phyloP scores from a whole-genome alignment of 2,329 filamentous ascomycete genomes.

The Cercospora citrullina region DNA sequence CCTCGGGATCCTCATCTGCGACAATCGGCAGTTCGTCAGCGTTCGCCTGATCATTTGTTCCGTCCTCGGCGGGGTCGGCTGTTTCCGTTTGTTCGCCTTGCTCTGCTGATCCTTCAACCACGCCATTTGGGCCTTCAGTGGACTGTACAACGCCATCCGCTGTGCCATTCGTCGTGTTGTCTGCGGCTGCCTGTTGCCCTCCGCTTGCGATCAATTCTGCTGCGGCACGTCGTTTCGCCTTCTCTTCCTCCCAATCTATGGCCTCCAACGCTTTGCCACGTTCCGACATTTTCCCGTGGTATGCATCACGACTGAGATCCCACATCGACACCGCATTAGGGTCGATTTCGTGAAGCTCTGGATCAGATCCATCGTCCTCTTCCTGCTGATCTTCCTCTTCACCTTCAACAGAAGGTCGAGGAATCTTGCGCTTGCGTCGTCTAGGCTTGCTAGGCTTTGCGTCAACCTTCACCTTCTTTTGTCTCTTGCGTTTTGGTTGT shows the following conservation, averaged over 20 bases:
- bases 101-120: conserved; percentile 11
- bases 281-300: conserved; percentile 68
- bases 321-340: conserved; percentile 68
- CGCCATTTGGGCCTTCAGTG: conserved; percentile 28
- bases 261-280: conserved; percentile 71
- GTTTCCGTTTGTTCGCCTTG: conserved; percentile 9
- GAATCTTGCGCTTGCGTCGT: conserved; percentile 4
- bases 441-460: conserved; percentile 19
- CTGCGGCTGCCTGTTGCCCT: conserved; percentile 12
- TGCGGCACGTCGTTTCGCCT: conserved; percentile 41
- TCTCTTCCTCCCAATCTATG: conserved; percentile 59
- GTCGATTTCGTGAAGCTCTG: conserved; percentile 56
- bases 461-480: conserved; percentile 18
- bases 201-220: conserved; percentile 36
- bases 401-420: conserved; percentile 6
- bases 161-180: conserved; percentile 2
- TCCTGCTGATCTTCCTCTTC: conserved; percentile 20
- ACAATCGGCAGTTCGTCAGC: background rate
- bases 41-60: background rate
- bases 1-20: conserved; percentile 15
- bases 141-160: conserved; percentile 22
- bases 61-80: conserved; percentile 1
- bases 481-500: conserved; percentile 15
- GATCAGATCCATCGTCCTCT: conserved; percentile 32
- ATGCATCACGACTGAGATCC: conserved; percentile 64